A percentile compares a stretch with the other conserved stretches of the same genome.
Evolutionary conservation across 176 grass and related monocot genomes (phyloP).

Genomic region (Otatea glauca): DNA sequence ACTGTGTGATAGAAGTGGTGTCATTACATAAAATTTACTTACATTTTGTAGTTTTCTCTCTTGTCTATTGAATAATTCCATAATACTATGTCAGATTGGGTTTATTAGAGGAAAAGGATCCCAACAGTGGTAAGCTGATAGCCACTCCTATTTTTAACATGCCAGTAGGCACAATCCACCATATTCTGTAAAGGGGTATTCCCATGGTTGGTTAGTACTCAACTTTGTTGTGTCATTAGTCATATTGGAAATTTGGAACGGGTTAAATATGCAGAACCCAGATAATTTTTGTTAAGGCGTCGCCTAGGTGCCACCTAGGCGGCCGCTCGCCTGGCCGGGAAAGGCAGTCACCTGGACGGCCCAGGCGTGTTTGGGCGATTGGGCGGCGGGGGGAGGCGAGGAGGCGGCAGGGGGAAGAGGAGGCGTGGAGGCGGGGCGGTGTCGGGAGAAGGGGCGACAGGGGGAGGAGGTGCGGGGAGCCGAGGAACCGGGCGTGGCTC

Average conservation of each 20-base stretch:
- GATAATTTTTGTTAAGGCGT: no score
- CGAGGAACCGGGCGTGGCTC: no score
- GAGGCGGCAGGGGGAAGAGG: no score
- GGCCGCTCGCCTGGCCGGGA: no score
- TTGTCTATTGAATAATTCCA: constrained; percentile 5
- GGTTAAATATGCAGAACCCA: constrained; percentile 9
- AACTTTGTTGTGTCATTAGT: not conserved
- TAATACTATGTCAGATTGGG: not conserved
- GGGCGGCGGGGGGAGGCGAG: no score
- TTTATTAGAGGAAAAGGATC: constrained; percentile 18
- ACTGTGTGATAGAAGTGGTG: not conserved
- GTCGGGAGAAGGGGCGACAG: no score
- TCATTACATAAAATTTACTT: not conserved
- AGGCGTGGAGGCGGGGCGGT: no score
- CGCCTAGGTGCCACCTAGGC: no score
- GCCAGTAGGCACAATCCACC: not conserved
- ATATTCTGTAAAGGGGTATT: not conserved
- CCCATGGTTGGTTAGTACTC: not conserved
- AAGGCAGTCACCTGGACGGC: no score
- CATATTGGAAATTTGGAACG: not conserved
- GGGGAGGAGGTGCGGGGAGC: no score
- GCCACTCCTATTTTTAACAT: constrained; percentile 5
- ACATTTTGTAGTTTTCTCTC: not conserved
- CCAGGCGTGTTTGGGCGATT: no score
- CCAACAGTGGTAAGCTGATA: not conserved